Base-by-base conservation (phyloP, 2,329 filamentous ascomycete species). In the Calonectria naviculata region DNA sequence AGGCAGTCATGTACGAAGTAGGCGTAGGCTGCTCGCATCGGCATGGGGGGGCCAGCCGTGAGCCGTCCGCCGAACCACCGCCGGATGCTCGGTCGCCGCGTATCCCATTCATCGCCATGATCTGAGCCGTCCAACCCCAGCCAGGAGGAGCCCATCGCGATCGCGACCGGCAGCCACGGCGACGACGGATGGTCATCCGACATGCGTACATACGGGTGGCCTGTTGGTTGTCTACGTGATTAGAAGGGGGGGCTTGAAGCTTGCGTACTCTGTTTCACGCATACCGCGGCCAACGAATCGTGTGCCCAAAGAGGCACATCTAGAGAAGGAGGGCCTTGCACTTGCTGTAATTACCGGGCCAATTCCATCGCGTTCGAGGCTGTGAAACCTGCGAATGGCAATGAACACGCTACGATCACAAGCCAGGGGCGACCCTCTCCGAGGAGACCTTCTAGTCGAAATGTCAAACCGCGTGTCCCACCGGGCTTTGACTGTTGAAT, bases 91-190 rank as follows among this genome's bases (percentile, higher is more conserved):
- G 63, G 47, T 52, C 34, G 46, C 15, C 62, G 47, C 36, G 46
- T 31, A 65, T 65, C 46, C 36, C 26, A 41, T 47, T 47, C 42
- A 65, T 49, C 62, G 56, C 61, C 47, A 42, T 66, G 68, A 44
- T 52, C 67, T 60, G 44, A 61, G 68, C 68, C 68, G 68, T 49
- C 56, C 63, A 70, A 66, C 63, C 68, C 68, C 56, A 66, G 62
- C 58, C 19, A 46, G 2, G 19, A 41, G 49, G n/a, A 49, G 21
- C 56, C 65, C 36, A 28, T 46, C 21, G 36, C 49, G 38, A 52
- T 26, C 36, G 38, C 38, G 38, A 61, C 56, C 36, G 56, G 56
- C 56, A 61, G 36, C 56, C 56, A 56, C 64, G 41, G 41, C 41
- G 36, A n/a, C 24, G 29, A n/a, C n/a, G 36, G 24, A 10, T 31